phyloP scores from a whole-genome alignment of 257 asterid species.

The Solanum megistacrolobum region DNA sequence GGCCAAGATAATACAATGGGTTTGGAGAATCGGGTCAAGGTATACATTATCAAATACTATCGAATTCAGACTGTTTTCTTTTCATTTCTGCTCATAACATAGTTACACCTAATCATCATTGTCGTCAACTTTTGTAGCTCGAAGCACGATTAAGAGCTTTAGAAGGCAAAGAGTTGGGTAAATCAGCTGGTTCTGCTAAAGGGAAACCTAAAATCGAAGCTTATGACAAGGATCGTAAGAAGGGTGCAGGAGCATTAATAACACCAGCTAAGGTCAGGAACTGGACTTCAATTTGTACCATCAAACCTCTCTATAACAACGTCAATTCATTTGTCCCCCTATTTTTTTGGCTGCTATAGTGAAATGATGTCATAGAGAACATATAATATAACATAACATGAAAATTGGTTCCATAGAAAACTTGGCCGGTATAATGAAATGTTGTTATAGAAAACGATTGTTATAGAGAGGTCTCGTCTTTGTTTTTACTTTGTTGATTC shows the following conservation, averaged over 20 bases:
- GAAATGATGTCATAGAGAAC: background rate
- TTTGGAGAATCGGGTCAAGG: conserved; percentile 66
- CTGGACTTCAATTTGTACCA: background rate
- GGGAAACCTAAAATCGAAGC: conserved; percentile 78
- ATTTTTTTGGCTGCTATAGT: background rate
- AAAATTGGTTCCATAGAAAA: background rate
- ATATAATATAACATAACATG: background rate
- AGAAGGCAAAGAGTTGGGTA: conserved; percentile 59
- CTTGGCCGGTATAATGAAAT: background rate
- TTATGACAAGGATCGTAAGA: conserved; percentile 69
- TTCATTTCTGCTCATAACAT: background rate
- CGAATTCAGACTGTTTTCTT: background rate
- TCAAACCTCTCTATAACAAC: background rate
- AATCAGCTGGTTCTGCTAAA: conserved; percentile 74
- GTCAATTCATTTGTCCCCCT: background rate
- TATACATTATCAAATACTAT: conserved; percentile 1
- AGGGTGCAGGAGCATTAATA: conserved; percentile 45
- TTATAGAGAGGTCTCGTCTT: background rate
- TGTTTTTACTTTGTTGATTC: background rate
- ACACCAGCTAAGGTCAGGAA: conserved; percentile 56
- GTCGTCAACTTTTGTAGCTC: conserved; percentile 22
- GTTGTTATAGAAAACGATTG: background rate
- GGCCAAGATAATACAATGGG: conserved; percentile 67
- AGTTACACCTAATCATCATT: background rate
- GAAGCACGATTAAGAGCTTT: conserved; percentile 65